A percentile compares a stretch with the other conserved stretches of the same genome.
Evolutionary conservation across 108 stramenopile genomes (phyloP).

Genomic region (Chaetoceros muelleri): DNA sequence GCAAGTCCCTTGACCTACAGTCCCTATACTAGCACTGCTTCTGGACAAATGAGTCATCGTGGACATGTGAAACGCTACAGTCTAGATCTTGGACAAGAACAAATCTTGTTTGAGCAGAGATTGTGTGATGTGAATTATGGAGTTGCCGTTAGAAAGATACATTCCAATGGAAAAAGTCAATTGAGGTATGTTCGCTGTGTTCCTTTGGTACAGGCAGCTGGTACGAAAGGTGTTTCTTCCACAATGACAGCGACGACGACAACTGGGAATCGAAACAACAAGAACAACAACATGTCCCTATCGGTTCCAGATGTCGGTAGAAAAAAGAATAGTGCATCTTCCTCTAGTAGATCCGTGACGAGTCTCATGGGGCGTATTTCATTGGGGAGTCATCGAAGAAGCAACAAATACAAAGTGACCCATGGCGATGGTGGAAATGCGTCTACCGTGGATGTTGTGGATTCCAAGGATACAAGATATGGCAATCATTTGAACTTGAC

Average conservation of each 20-base stretch:
- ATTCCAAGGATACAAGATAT: neutral
- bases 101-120: constrained; percentile 76
- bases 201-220: constrained; percentile 28
- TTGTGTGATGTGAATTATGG: constrained; percentile 61
- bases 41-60: too few relatives aligned
- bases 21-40: too few relatives aligned
- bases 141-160: constrained; percentile 79
- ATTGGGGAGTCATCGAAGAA: neutral
- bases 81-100: constrained; percentile 38
- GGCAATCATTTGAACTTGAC: constrained; percentile 3
- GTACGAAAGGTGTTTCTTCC: constrained; percentile 8
- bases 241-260: neutral
- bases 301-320: neutral
- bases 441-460: neutral
- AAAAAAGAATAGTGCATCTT: neutral
- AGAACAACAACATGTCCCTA: neutral
- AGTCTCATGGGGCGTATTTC: constrained; percentile 4
- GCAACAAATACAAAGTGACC: neutral
- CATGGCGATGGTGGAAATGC: neutral
- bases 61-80: neutral
- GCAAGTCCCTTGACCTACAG: too few relatives aligned
- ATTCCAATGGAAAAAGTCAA: constrained; percentile 73
- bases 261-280: neutral
- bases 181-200: constrained; percentile 72
- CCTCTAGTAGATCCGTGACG: constrained; percentile 5